Evolutionary conservation across 139 green algal genomes (phyloP), one percentile per base, ranked within the genome.

Genomic region (Chlorokybus atmophyticus): DNA sequence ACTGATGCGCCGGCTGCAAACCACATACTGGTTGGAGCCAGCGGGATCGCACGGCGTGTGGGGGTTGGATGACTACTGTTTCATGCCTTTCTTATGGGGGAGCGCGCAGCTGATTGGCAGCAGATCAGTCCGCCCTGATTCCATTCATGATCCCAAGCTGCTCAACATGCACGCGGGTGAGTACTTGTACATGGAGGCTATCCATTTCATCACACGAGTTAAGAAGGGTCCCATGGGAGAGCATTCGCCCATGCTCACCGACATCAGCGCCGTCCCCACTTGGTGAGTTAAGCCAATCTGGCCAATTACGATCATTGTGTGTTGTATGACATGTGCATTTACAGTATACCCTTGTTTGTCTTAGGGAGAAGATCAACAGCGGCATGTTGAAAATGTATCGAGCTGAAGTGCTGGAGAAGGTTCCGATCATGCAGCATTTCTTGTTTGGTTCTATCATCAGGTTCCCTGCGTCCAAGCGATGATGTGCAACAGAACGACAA

Each of bases 381-480:
- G 90, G 90, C 42, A 88, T 98, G 85, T 63, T 95, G 3, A 94
- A 94, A 75, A 97, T 98, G 91, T 98, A 95, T 67, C 75, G 92
- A 53, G 90, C 75, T 6, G 90, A 98, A 69, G 84, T 96, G 40
- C 59, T 98, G 28, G 72, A 70, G 57, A 97, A 97, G 77, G 66
- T 97, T 4, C 90, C 90, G 32, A 96, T 98, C 73, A 96, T 97
- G 90, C 90, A 96, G 80, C 90, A 96, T 74, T 93, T 95, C 32
- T 35, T 74, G 21, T 79, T 79, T 48, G 70, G 70, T 5, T 65
- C 64, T 24, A 50, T 73, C 32, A 57, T 73, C n/a, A n/a, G n/a
- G n/a, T n/a, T n/a, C n/a, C n/a, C n/a, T n/a, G n/a, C n/a, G n/a
- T n/a, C n/a, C n/a, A n/a, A n/a, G n/a, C n/a, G n/a, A n/a, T n/a